phyloP scores from a whole-genome alignment of 2,329 filamentous ascomycete species.

The Ilyonectria mors-panacis region DNA sequence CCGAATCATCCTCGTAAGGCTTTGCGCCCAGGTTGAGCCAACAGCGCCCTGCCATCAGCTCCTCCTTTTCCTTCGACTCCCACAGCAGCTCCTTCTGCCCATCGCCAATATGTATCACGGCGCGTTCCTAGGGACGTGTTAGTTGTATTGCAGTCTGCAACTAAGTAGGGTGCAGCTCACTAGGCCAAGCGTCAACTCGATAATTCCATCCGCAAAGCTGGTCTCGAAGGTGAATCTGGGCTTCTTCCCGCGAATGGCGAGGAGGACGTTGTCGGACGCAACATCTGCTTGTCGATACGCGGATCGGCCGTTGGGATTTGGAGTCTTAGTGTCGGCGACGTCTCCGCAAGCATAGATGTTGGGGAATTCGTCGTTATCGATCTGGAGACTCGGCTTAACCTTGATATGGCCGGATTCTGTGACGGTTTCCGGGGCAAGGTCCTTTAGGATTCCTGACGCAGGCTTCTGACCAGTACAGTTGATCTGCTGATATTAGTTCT shows the following conservation, averaged over 20 bases:
- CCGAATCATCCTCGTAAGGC: conserved; percentile 59
- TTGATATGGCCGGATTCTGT: conserved; percentile 64
- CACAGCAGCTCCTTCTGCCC: conserved; percentile 61
- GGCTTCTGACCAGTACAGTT: conserved; percentile 73
- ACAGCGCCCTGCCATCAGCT: conserved; percentile 59
- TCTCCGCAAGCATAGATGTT: conserved; percentile 77
- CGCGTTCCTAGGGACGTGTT: conserved; percentile 56
- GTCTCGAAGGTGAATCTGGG: conserved; percentile 58
- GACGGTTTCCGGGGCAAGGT: conserved; percentile 60
- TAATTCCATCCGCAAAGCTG: conserved; percentile 63
- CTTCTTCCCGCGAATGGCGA: conserved; percentile 58
- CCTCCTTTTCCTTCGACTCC: conserved; percentile 57
- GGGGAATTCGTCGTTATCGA: conserved; percentile 62
- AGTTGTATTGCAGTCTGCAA: neutral
- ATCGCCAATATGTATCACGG: conserved; percentile 60
- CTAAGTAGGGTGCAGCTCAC: conserved; percentile 51
- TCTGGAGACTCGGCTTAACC: conserved; percentile 70
- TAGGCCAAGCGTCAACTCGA: conserved; percentile 69
- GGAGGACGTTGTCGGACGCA: conserved; percentile 69
- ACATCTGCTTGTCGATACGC: conserved; percentile 67
- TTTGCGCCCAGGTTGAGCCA: conserved; percentile 62
- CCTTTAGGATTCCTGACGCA: conserved; percentile 63
- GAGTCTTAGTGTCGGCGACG: conserved; percentile 66
- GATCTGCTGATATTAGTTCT: conserved; percentile 57
- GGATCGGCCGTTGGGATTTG: conserved; percentile 68